Percentiles rank a stretch among this genome's conserved stretches.
phyloP scores from a whole-genome alignment of 129 eudicot genomes.

The Helichrysum umbraculigerum region DNA sequence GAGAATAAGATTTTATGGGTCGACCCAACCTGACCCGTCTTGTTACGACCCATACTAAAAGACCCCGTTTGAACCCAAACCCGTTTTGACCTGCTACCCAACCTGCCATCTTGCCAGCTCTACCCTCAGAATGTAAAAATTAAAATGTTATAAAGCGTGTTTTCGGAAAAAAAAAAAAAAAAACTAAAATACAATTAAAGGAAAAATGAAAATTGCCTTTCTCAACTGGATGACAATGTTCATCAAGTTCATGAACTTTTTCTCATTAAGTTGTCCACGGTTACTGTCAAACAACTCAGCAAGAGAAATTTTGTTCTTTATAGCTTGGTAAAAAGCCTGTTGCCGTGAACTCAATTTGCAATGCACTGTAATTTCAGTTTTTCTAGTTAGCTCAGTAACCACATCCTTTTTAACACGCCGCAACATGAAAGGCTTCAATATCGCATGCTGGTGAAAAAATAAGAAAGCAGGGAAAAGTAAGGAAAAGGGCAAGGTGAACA shows the following conservation, averaged over 20 bases:
- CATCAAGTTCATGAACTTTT: conserved; percentile 80
- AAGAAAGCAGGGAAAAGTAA: conserved; percentile 5
- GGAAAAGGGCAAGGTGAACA: neutral
- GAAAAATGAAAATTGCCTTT: conserved; percentile 48
- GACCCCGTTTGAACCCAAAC: neutral
- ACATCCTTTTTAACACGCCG: conserved; percentile 96
- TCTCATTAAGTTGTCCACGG: conserved; percentile 89
- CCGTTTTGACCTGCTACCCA: neutral
- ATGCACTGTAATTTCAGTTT: conserved; percentile 80
- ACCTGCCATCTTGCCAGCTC: neutral
- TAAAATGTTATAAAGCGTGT: conserved; percentile 4
- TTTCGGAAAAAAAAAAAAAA: neutral
- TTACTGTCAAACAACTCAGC: conserved; percentile 87
- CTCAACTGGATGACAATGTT: conserved; percentile 98
- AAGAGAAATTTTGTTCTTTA: conserved; percentile 97
- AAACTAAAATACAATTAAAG: neutral
- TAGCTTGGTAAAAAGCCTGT: conserved; percentile 97
- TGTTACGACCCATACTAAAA: neutral
- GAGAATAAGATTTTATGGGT: neutral
- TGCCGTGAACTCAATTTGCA: conserved; percentile 97
- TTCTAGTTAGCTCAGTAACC: conserved; percentile 78
- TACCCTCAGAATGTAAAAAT: neutral
- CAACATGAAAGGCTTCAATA: conserved; percentile 97
- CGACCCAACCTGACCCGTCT: neutral
- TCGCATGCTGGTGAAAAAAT: conserved; percentile 76